Base-by-base conservation (phyloP, 768 basidiomycete species). In the Tulasnella sp. region DNA sequence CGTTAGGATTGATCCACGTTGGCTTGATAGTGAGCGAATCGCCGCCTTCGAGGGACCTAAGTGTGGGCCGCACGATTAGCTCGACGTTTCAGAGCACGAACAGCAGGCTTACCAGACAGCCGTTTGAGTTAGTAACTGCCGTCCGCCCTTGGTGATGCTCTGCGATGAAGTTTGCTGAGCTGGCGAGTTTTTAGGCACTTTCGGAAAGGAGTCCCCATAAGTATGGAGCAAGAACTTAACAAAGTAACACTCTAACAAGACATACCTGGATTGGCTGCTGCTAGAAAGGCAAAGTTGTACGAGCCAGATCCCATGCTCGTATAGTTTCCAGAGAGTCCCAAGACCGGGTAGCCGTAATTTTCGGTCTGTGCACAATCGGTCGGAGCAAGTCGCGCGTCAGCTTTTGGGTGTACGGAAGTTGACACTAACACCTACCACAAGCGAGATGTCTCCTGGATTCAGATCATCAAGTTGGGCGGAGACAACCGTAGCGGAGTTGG, bases 261-360 rank as follows among this genome's bases (percentile, higher is more conserved):
- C 28, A 64, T 64, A 64, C 60, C n/a, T 64, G 60, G 60, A 31
- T 64, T 31, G 60, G 60, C 60, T 1, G 60, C 20, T n/a, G 16
- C 60, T 1, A 64, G 60, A 11, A 64, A 64, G 12, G 60, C 60
- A 34, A 64, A 64, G 11, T 64, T 64, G 60, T 31, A 28, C 28
- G 60, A 64, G 60, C 60, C 60, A 34, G 60, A 64, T 34, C 60
- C 60, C 7, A 64, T 64, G 60, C 60, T 64, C 16, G 60, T 6
- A 24, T 64, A 64, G 60, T 64, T 64, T 64, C 60, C 60, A n/a
- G 60, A 28, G n/a, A 64, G n/a, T 9, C 60, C 60, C 60, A 64
- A 64, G 60, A 64, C 60, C n/a, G 60, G 11, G 60, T 64, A 64
- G 6, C 60, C 60, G 31, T 64, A 64, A 34, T 64, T 64, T 31